Evolutionary conservation across 2,329 filamentous ascomycete species (phyloP), one percentile per base, ranked within the genome.

Genomic region (Lasiodiplodia theobromae): DNA sequence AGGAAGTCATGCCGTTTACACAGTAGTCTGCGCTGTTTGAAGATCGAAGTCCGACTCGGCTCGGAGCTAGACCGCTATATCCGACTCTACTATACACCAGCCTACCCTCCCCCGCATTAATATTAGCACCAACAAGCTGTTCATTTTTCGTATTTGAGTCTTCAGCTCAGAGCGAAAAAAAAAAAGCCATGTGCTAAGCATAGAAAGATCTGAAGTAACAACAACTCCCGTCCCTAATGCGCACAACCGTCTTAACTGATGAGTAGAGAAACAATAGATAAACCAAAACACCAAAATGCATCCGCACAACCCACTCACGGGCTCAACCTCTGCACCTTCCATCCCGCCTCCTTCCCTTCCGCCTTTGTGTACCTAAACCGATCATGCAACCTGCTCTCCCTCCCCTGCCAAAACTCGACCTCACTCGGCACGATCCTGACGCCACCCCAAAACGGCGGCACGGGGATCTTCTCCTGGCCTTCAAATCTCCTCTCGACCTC

Each of bases 331-430:
- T 93, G 86, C 73, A 96, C 81, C 75, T 81, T 86, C 92, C 91
- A 94, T 73, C 80, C 82, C 3, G 80, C 82, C 67, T 81, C 80
- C 72, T 77, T 78, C 14, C 74, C 76, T 53, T 77, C 83, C 62
- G 87, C 85, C 77, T 87, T 89, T 68, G 89, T 88, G 81, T 97
- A 98, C 70, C 90, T 87, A 78, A 99, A 98, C 28, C 96, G 91
- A 84, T 99, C 96, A 82, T 99, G 96, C 79, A 99, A 82, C 69
- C 96, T 86, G 81, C 91, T 97, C 77, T 93, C 87, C 74, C 96
- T 87, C 2, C 96, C 96, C 84, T 97, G 94, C 88, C 96, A 99
- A 79, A 99, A 99, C 86, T 99, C 96, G 60, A 99, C 86, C 74
- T 89, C 88, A 76, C 94, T 91, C 0, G 96, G 95, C 71, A 94